Base-by-base conservation (phyloP, 768 basidiomycete species). In the Lanmaoa pseudosensibilis region DNA sequence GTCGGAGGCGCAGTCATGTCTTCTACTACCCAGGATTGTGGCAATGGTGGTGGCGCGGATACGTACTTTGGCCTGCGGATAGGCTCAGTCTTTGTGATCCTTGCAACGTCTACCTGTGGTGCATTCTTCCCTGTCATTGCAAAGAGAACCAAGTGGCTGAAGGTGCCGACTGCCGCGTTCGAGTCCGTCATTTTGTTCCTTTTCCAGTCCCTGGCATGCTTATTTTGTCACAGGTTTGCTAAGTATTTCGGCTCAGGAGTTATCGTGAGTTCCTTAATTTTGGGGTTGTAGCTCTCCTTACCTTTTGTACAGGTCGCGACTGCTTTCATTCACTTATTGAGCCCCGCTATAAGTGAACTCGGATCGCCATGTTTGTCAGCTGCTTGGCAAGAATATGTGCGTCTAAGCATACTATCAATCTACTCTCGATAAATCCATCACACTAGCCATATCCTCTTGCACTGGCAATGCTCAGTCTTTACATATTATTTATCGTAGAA, bases 161-260 rank as follows among this genome's bases (percentile, higher is more conserved):
- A 71, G 46, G 59, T 67, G 39, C 58, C 64, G 39, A 48, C 6
- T 46, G 54, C 68, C 37, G 71, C 87, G 3, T 93, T 90, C 57
- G 86, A 94, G 90, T 91, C 52, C 30, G 88, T 60, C 21, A 38
- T 39, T n/a, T 37, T n/a, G 4, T 40, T 11, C 11, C 3, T 16
- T 36, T 21, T 13, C 34, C n/a, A 5, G 13, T 27, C 5, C 16
- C 3, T 15, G 8, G 32, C n/a, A 11, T 60, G 4, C 50, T 65
- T 12, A 66, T 52, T 45, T 27, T 32, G 10, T 40, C 18, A 19
- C 55, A 90, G 88, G 49, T 91, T 94, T 69, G 87, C 90, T 33
- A 94, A 92, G 72, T 93, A 88, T 70, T 94, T 95, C 72, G 93
- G 93, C 27, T 92, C 90, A 15, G 93, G 93, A 25, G 89, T 92